Evolutionary conservation across 805 yeast genomes (phyloP), one percentile per base, ranked within the genome.

Genomic region (Starmerella apis): DNA sequence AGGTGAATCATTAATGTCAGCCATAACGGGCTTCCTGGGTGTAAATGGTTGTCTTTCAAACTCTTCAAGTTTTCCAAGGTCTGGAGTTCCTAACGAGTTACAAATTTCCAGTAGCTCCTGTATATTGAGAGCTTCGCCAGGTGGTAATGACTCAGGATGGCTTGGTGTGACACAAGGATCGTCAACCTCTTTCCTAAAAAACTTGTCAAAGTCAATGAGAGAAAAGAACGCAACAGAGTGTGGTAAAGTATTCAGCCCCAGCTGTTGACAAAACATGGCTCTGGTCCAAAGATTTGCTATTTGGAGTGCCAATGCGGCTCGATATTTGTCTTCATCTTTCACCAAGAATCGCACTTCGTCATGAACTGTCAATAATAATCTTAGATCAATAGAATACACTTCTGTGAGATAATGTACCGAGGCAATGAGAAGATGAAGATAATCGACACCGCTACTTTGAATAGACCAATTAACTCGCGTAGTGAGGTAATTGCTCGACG

Each of bases 371-470:
- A 92, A 71, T 55, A 82, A 71, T 49, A 92, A 70, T 46, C 99
- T 68, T 0, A 94, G 95, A 31, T 82, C 75, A 10, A 94, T 69
- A 3, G 69, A 61, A 65, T 79, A 90, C 53, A 72, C 74, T 35
- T 77, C 72, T 36, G 77, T 71, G 58, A 92, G 70, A 59, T 87
- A 86, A 51, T 86, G 84, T 96, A 94, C 88, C 0, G 95, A 78
- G 4, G 86, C 77, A 44, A 90, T 73, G 52, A 92, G 65, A 36
- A 92, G 64, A 63, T 92, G 99, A 47, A 92, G 71, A 61, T 94
- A 92, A 64, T 92, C 98, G 18, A 94, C 99, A 32, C 98, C 99
- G 1, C 96, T 86, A 20, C 96, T 86, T 65, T 92, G 99, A 62
- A 92, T 92, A 0, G 96, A 86, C 99, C 99, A 92, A 61, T 92